Evolutionary conservation across 2,329 filamentous ascomycete genomes (phyloP), one percentile per base, ranked within the genome.

Genomic region (Colletotrichum gloeosporioides): DNA sequence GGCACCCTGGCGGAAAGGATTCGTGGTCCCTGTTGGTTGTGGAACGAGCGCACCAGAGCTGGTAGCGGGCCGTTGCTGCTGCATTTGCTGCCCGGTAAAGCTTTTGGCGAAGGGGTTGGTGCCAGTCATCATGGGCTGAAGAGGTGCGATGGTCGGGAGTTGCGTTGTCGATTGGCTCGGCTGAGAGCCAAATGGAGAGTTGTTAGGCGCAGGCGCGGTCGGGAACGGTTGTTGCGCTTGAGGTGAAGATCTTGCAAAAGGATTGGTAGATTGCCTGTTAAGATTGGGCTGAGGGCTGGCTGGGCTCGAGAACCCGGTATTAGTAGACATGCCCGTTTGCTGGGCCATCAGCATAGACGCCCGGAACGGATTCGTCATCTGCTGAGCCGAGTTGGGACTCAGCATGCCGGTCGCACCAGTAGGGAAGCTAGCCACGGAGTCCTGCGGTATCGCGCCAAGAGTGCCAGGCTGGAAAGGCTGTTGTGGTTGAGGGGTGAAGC

Each of bases 331-430:
- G 63, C 90, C 90, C 9, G 92, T 91, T 80, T 89, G 87, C 81
- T 90, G 88, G 76, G 83, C 87, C 87, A 90, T 89, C 86, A 98
- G 88, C 93, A 96, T 96, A 2, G 96, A 98, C 82, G 96, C 94
- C 57, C 97, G 91, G 91, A 99, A 99, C 0, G 97, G 97, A 82
- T 99, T 99, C 9, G 96, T 98, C 27, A 88, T 92, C 80, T 93
- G 91, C 82, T 89, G 90, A 84, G 87, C 81, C 84, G 87, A 85
- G 77, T 89, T 81, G 67, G 81, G 85, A 31, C 74, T 78, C 77
- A 87, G 82, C 83, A 88, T 79, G 78, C 83, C 81, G 80, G 88
- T 80, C 83, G 86, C 79, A 15, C 84, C 85, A 12, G 83, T 87
- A 81, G 90, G 86, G 83, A 91, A 92, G 67, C 82, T 86, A 8